Conservation (phyloP, 805 yeast species). For the Starmerella etchellsii region DNA sequence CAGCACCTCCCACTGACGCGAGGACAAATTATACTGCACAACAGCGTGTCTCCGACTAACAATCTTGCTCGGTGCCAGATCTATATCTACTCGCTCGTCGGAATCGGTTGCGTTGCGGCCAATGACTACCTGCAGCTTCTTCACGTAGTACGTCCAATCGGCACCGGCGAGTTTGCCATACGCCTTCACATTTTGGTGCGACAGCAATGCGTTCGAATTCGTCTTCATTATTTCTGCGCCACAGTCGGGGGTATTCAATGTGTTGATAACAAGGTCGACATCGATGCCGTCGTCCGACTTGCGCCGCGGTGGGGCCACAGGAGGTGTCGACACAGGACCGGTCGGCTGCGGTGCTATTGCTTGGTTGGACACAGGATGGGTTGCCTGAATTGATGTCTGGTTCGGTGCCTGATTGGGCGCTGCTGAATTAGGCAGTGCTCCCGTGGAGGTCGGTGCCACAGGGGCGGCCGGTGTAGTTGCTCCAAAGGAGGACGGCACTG, state of each 20-base stretch:
- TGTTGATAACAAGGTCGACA: conserved; percentile 41
- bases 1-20: conserved; percentile 74
- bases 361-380: no score
- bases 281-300: no score
- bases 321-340: no score
- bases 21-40: conserved; percentile 60
- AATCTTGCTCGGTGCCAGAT: conserved; percentile 94
- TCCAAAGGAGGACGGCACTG: no score
- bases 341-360: no score
- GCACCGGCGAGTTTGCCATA: conserved; percentile 90
- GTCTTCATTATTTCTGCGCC: conserved; percentile 64
- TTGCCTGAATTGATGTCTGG: no score
- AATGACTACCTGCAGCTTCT: conserved; percentile 56
- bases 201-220: conserved; percentile 61
- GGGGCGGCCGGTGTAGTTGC: no score
- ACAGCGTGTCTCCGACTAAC: conserved; percentile 84
- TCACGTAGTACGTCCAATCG: conserved; percentile 90
- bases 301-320: no score
- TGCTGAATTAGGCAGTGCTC: no score
- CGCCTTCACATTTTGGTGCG: conserved; percentile 75
- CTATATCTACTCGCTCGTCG: conserved; percentile 46
- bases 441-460: no score
- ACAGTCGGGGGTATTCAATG: conserved; percentile 50
- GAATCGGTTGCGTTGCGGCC: conserved; percentile 62
- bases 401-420: no score